A percentile compares a stretch with the other conserved stretches of the same genome.
phyloP scores from a whole-genome alignment of 331 rosid species.

The Malus hybrid region DNA sequence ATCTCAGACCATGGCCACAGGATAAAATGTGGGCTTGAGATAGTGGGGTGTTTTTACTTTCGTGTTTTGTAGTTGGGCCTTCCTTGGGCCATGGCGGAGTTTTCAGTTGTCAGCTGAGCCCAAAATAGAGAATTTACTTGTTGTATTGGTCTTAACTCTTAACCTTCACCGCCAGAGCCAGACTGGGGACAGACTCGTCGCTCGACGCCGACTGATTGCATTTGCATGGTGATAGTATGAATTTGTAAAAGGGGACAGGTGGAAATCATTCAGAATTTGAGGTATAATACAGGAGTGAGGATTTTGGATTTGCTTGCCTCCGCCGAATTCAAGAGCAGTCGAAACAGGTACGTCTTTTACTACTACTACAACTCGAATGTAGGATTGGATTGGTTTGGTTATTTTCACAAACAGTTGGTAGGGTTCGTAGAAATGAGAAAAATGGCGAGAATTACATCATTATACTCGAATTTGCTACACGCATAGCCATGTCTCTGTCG shows the following conservation, averaged over 20 bases:
- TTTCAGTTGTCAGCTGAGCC: not conserved
- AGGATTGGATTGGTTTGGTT: conserved; percentile 5
- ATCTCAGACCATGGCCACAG: not conserved
- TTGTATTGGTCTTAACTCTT: not conserved
- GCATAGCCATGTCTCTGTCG: not conserved
- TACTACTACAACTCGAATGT: not conserved
- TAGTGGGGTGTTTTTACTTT: not conserved
- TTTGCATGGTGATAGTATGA: not conserved
- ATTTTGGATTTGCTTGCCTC: not conserved
- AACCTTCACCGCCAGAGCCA: not conserved
- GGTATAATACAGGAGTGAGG: not conserved
- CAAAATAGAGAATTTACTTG: not conserved
- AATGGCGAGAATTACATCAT: conserved; percentile 34
- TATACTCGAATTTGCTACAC: conserved; percentile 19
- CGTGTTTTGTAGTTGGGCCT: not conserved
- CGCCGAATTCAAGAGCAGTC: not conserved
- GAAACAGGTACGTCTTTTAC: not conserved
- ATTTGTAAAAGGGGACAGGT: not conserved
- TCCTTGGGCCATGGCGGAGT: not conserved
- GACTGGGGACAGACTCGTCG: not conserved
- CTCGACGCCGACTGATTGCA: not conserved
- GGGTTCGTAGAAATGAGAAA: not conserved
- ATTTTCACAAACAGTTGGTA: conserved; percentile 31
- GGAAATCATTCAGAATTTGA: not conserved
- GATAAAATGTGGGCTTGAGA: not conserved